These are phyloP conservation scores for Claviceps sp. DNA, from an alignment of 2,329 filamentous ascomycete species.

Conservation along the genomic window DNA sequence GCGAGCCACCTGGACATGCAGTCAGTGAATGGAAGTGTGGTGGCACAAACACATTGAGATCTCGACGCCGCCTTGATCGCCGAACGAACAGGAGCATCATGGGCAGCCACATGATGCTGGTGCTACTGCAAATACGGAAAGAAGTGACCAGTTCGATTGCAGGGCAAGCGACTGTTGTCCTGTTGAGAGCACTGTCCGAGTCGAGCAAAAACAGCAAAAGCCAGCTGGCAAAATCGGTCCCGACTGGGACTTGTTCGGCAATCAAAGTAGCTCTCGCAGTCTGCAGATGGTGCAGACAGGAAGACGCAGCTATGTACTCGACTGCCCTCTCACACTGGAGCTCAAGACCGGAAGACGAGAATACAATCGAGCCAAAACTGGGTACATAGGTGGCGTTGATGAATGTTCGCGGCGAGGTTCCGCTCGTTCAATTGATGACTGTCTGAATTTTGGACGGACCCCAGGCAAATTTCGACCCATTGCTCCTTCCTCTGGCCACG, in stretches of 20 bases:
- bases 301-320: not conserved
- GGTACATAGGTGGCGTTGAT: not conserved
- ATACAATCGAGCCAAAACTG: not conserved
- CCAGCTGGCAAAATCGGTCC: not conserved
- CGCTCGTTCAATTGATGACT: no score
- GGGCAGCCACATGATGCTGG: constrained; percentile 2
- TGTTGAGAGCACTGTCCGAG: not conserved
- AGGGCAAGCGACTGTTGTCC: not conserved
- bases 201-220: not conserved
- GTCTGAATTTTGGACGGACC: no score
- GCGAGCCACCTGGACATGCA: not conserved
- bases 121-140: not conserved
- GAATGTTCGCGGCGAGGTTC: not conserved
- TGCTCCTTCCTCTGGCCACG: no score
- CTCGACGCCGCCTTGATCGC: constrained; percentile 1
- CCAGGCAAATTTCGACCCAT: no score
- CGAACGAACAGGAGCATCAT: constrained; percentile 1
- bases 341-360: not conserved
- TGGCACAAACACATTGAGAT: constrained; percentile 1
- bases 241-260: not conserved
- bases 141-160: not conserved
- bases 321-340: not conserved
- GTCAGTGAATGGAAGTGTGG: constrained; percentile 1
- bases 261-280: not conserved
- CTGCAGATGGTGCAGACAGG: not conserved